Evolutionary conservation across 1,284 basidiomycete genomes (phyloP), one percentile per base, ranked within the genome.

Genomic region (Phlebopus sp.): DNA sequence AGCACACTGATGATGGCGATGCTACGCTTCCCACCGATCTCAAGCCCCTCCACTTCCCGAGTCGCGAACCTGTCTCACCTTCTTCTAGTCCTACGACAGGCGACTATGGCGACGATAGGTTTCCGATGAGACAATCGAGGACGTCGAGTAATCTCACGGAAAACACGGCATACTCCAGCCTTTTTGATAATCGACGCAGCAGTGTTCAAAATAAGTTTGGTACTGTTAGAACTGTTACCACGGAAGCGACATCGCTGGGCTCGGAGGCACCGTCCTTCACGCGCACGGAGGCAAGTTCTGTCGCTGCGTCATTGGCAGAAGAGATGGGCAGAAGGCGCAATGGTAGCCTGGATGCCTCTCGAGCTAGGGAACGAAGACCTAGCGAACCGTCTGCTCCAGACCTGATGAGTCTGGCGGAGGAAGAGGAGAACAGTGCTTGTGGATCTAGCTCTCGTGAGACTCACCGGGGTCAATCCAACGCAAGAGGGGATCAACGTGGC

Each of bases 171-270:
- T 75, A 79, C 59, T 87, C 86, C 47, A 87, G 83, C 54, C 66
- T 88, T 47, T 67, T 87, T 47, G 83, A 86, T 55, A 64, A 72
- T 38, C 69, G 71, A 36, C 67, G 73, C 34, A 71, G 64, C 48
- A 71, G 68, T 46, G 70, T 66, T 49, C 71, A 70, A 53, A 80
- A 77, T 62, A 82, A 79, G 62, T 90, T 79, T 63, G 85, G 83
- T 31, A 90, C 87, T n/a, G 80, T 90, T 54, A 76, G 85, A 55
- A 90, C 87, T 21, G 70, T 83, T 51, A 89, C 82, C 30, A 90
- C 88, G 30, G 86, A 88, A 54, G 74, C 82, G 52, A 90, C 86
- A 15, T 86, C 84, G 30, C 62, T 77, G 35, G 77, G 62, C 14
- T 73, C 71, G 38, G 75, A 86, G 57, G 67, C 72, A 31, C 80